A percentile compares a stretch with the other conserved stretches of the same genome.
phyloP scores from a whole-genome alignment of 2,329 filamentous ascomycete genomes.

The Alternaria metachromatica region DNA sequence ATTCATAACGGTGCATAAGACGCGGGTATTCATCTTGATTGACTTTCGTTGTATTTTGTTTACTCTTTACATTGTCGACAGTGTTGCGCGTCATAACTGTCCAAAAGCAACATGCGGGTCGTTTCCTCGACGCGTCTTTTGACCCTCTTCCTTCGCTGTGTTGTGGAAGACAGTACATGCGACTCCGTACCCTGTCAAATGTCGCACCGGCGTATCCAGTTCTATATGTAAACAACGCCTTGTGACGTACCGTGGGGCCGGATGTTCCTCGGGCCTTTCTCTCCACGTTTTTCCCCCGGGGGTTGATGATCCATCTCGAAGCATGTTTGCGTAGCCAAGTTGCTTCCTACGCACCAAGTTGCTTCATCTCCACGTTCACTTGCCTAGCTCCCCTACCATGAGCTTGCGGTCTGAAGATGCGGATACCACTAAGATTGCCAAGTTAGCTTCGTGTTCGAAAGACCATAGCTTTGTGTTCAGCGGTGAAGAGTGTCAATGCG shows the following conservation, averaged over 20 bases:
- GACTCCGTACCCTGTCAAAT: conserved; percentile 23
- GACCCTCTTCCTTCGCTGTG: conserved; percentile 8
- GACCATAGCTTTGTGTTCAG: background rate
- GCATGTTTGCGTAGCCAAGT: conserved; percentile 31
- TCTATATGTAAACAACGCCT: conserved; percentile 29
- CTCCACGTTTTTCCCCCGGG: conserved; percentile 1
- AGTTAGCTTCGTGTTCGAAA: conserved; percentile 32
- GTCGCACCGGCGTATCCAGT: conserved; percentile 46
- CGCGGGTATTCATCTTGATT: conserved; percentile 18
- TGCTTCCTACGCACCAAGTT: conserved; percentile 22
- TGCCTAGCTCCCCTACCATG: conserved; percentile 80
- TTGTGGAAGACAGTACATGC: conserved; percentile 8
- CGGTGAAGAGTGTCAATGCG: conserved; percentile 13
- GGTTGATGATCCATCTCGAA: conserved; percentile 19
- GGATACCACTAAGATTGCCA: conserved; percentile 71
- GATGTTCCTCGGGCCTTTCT: conserved; percentile 29
- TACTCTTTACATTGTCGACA: conserved; percentile 17
- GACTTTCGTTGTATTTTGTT: conserved; percentile 18
- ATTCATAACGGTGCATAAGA: conserved; percentile 28
- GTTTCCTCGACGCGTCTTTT: conserved; percentile 29
- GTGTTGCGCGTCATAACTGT: background rate
- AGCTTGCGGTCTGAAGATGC: conserved; percentile 88
- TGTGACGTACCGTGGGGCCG: conserved; percentile 31
- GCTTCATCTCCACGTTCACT: conserved; percentile 52
- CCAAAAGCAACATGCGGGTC: too few relatives aligned